Base-by-base conservation (phyloP, 176 grass and related monocot genomes). In the Miscanthus lutarioriparius region DNA sequence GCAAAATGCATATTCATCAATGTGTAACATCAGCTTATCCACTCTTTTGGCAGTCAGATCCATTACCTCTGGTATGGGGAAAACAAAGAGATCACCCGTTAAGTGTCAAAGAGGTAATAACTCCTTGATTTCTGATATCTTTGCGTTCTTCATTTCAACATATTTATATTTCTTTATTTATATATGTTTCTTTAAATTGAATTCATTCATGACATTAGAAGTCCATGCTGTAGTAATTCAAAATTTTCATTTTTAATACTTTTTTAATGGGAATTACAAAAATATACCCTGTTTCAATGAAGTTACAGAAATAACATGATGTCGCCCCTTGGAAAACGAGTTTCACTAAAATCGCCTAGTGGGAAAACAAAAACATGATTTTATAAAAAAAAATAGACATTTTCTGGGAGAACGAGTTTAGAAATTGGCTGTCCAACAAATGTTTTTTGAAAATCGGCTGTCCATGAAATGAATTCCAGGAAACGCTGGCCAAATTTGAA, bases 61-160 rank as follows among this genome's bases (percentile, higher is more conserved):
- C 87, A 64, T 86, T 92, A 72, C 88, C 90, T 80, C 84, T 99
- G 20, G 91, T 94, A 28, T 99, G 96, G 93, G 96, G 96, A 68
- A 99, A 96, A 87, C 88, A 92, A 89, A 96, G 96, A 82, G 91
- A 87, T 17, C 68, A 2, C 5, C 86, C 91, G n/a, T 88, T 99
- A 69, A 85, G 71, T 79, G 78, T 88, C 66, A 84, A 96, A 85
- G 93, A 99, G 96, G 96, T 99, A 96, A 80, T 39, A 23, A 35
- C 56, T 71, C 25, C 44, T 2, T 2, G 3, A 64, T 56, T 36
- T 61, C 47, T 71, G 11, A 49, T 89, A 63, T 80, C 61, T 85
- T 58, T 13, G 6, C 69, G 22, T 45, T 69, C 16, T 83, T 83
- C 20, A 73, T 79, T 83, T 83, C 28, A 75, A 36, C 47, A 74